Conservation (phyloP, 1,284 basidiomycete species). For the Microbotryomycetes sp. region DNA sequence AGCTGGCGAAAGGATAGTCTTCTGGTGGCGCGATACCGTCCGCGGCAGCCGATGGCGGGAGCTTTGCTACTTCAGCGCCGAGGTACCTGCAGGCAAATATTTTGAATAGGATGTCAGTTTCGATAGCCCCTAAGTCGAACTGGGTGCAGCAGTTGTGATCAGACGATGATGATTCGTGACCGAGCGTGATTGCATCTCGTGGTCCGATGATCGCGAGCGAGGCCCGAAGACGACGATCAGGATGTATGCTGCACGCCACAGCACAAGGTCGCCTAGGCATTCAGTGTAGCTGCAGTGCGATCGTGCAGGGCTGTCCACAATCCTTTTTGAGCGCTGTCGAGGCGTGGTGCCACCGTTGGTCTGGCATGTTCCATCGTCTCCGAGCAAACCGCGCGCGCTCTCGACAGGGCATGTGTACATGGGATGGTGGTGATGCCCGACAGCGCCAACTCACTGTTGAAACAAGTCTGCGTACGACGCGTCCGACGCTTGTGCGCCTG, state of each 20-base stretch:
- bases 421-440: neutral
- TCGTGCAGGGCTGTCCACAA: too few species aligned
- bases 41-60: neutral
- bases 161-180: neutral
- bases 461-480: constrained; percentile 1
- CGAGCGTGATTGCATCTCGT: neutral
- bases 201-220: neutral
- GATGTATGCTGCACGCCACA: too few species aligned
- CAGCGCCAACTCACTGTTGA: neutral
- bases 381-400: neutral
- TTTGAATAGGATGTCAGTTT: too few species aligned
- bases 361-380: neutral
- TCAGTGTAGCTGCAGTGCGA: too few species aligned
- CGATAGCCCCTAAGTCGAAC: neutral
- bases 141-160: too few species aligned
- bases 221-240: too few species aligned
- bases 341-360: too few species aligned
- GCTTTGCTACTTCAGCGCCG: constrained; percentile 25
- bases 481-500: neutral
- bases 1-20: neutral
- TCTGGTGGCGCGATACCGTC: too few species aligned
- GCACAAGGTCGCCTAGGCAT: too few species aligned
- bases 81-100: constrained; percentile 14
- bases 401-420: neutral
- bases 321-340: too few species aligned